Percentiles rank a stretch among this genome's conserved stretches.
Evolutionary conservation across 2,329 filamentous ascomycete species (phyloP).

Genomic region (Graphium sp.): DNA sequence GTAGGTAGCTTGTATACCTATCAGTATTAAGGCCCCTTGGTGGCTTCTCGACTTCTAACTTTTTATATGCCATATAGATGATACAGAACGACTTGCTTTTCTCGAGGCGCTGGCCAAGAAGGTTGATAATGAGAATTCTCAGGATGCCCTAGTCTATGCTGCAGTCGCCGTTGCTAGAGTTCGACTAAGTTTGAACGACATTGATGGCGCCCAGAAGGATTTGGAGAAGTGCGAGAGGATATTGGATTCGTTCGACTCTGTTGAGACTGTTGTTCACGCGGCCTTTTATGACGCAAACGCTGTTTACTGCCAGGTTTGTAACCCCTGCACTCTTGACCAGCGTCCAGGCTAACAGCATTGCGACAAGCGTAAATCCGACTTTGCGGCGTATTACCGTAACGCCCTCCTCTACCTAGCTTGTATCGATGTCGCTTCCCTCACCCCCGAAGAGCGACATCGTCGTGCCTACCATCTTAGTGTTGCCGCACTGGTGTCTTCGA

Average conservation of each 20-base stretch:
- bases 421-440: conserved; percentile 65
- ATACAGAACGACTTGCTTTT: conserved; percentile 73
- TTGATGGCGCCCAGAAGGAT: conserved; percentile 71
- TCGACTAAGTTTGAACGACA: conserved; percentile 63
- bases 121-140: conserved; percentile 81
- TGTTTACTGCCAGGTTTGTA: conserved; percentile 66
- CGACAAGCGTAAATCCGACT: conserved; percentile 57
- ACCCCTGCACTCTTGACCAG: background rate
- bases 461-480: conserved; percentile 88
- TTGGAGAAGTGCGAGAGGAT: conserved; percentile 77
- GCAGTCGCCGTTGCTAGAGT: conserved; percentile 78
- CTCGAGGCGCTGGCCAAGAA: conserved; percentile 69
- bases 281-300: conserved; percentile 93
- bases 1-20: conserved; percentile 22
- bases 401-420: conserved; percentile 95
- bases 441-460: conserved; percentile 56
- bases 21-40: background rate
- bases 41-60: background rate
- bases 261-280: conserved; percentile 90
- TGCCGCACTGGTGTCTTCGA: conserved; percentile 80
- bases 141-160: conserved; percentile 92
- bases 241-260: conserved; percentile 81
- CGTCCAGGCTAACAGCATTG: too few species aligned
- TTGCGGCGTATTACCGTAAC: conserved; percentile 93
- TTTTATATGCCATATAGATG: conserved; percentile 37